phyloP scores from a whole-genome alignment of 2,329 filamentous ascomycete genomes.

The Xylariaceae sp. region DNA sequence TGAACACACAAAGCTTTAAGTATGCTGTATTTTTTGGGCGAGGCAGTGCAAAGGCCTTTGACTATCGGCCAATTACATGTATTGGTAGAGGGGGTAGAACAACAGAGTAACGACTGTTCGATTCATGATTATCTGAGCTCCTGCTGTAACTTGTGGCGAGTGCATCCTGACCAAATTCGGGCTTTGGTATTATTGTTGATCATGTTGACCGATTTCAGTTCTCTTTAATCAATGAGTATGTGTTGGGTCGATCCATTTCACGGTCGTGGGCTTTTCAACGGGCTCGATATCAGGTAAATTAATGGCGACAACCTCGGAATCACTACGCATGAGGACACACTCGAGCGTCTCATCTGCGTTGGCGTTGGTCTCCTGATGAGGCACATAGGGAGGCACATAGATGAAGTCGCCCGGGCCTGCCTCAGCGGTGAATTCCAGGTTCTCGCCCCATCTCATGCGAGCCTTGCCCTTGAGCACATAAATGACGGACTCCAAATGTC shows the following conservation, averaged over 20 bases:
- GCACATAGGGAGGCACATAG: conserved; percentile 43
- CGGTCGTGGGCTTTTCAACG: conserved; percentile 40
- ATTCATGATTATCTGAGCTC: no score
- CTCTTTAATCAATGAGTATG: conserved; percentile 28
- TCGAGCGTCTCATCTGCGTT: conserved; percentile 39
- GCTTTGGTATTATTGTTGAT: no score
- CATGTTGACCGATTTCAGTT: background rate
- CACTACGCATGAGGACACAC: conserved; percentile 42
- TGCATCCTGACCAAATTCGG: background rate
- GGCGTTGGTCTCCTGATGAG: conserved; percentile 47
- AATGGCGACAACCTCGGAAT: conserved; percentile 42
- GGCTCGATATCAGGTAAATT: conserved; percentile 43
- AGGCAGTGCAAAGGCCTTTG: no score
- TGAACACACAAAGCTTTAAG: no score
- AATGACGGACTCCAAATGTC: conserved; percentile 44
- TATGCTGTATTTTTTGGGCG: no score
- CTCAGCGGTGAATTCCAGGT: conserved; percentile 43
- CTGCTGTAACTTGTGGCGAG: background rate
- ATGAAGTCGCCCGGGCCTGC: conserved; percentile 46
- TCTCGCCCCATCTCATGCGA: conserved; percentile 45
- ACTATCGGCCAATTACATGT: no score
- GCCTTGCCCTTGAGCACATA: conserved; percentile 44
- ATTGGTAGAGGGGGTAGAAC: no score
- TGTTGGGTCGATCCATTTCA: conserved; percentile 46
- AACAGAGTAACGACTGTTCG: no score